Percentiles rank a stretch among this genome's conserved stretches.
Evolutionary conservation across 805 yeast genomes (phyloP).

Genomic region (Candida andamanensis): DNA sequence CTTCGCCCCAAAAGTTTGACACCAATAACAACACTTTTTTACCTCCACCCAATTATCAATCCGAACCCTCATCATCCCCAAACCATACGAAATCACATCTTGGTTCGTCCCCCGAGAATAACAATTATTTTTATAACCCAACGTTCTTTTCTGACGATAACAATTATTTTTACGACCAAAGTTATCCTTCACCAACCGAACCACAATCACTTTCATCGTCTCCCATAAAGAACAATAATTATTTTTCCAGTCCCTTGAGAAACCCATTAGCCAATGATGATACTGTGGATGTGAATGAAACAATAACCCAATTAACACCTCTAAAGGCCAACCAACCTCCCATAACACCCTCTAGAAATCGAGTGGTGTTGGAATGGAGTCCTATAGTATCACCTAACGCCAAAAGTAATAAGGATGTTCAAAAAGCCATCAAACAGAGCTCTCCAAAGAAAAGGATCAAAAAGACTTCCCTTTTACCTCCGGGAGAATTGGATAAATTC

Average conservation of each 20-base stretch:
- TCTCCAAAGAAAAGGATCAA: conserved; percentile 46
- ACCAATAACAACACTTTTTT: conserved; percentile 14
- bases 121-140: conserved; percentile 30
- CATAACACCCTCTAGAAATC: conserved; percentile 30
- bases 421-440: conserved; percentile 37
- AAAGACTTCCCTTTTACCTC: conserved; percentile 69
- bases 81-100: conserved; percentile 18
- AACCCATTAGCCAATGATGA: conserved; percentile 22
- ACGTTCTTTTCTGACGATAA: conserved; percentile 34
- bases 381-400: conserved; percentile 38
- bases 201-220: conserved; percentile 25
- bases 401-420: conserved; percentile 17
- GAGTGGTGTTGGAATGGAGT: conserved; percentile 37
- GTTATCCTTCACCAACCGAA: conserved; percentile 21
- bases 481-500: conserved; percentile 82
- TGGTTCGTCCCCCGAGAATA: conserved; percentile 1
- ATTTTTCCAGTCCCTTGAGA: conserved; percentile 12
- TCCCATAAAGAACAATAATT: conserved; percentile 21
- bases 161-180: conserved; percentile 5
- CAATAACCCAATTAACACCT: conserved; percentile 38
- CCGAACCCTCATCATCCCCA: conserved; percentile 35
- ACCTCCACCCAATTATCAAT: conserved; percentile 35
- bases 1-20: conserved; percentile 13
- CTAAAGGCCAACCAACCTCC: conserved; percentile 25
- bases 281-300: conserved; percentile 33